Percentiles rank a stretch among this genome's conserved stretches.
These are phyloP conservation scores for Sherardia arvensis DNA, from an alignment of 257 asterid species.

Conservation along the genomic window DNA sequence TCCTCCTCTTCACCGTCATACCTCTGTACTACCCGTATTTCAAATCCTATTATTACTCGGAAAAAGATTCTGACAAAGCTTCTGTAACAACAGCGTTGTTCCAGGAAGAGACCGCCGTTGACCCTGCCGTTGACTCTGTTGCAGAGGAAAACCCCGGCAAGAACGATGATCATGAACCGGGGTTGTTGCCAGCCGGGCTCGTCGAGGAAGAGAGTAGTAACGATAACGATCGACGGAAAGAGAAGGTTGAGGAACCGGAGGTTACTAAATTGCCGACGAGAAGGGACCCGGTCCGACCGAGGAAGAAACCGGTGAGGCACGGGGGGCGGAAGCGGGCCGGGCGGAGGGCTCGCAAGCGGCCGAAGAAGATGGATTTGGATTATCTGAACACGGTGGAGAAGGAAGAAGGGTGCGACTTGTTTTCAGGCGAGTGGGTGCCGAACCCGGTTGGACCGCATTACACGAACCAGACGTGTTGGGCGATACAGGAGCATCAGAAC, in stretches of 20 bases:
- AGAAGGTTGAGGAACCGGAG: not conserved
- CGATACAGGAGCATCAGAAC: constrained; percentile 79
- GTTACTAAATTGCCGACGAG: not conserved
- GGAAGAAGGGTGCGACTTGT: constrained; percentile 44
- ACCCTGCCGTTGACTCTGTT: not conserved
- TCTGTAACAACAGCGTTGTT: constrained; percentile 14
- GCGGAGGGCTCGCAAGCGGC: not conserved
- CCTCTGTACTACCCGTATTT: constrained; percentile 33
- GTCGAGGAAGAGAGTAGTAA: not conserved
- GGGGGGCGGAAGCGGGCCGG: constrained; percentile 17
- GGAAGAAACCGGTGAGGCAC: constrained; percentile 10
- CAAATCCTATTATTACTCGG: not conserved
- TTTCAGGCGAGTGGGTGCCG: constrained; percentile 75
- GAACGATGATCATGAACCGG: not conserved
- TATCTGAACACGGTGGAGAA: constrained; percentile 13
- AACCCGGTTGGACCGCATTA: constrained; percentile 65
- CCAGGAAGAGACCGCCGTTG: not conserved
- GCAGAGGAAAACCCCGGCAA: not conserved
- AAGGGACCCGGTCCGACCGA: not conserved
- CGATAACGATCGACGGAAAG: not conserved
- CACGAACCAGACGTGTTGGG: constrained; percentile 53
- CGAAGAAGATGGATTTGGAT: not conserved
- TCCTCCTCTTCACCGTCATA: constrained; percentile 35
- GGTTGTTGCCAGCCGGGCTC: not conserved
- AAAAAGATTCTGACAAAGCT: constrained; percentile 18